These are phyloP conservation scores for Mycocentrospora acerina DNA, from an alignment of 2,329 filamentous ascomycete genomes.

Conservation along the genomic window DNA sequence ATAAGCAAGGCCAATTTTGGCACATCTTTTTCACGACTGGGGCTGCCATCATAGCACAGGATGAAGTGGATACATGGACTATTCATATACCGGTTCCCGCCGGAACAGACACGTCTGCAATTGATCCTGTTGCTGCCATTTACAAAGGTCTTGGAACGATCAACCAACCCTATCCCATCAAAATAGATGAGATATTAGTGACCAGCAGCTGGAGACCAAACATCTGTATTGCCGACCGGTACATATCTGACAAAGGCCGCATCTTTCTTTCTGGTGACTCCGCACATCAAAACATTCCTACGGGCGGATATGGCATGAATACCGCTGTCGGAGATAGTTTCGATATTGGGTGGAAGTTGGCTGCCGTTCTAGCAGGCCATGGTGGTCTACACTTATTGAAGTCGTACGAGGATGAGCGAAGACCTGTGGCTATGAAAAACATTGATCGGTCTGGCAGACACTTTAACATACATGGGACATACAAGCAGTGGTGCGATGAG, in stretches of 20 bases:
- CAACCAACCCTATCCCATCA: conserved; percentile 14
- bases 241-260: conserved; percentile 7
- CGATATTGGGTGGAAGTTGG: conserved; percentile 42
- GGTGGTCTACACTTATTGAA: conserved; percentile 23
- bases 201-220: conserved; percentile 31
- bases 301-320: conserved; percentile 45
- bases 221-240: conserved; percentile 30
- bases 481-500: neutral
- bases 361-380: conserved; percentile 25
- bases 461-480: conserved; percentile 1
- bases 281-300: conserved; percentile 39
- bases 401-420: conserved; percentile 33
- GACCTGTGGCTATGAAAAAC: conserved; percentile 26
- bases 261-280: conserved; percentile 20
- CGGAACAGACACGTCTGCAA: conserved; percentile 8
- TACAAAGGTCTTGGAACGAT: conserved; percentile 20
- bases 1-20: conserved; percentile 34
- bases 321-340: conserved; percentile 40
- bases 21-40: conserved; percentile 31
- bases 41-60: conserved; percentile 31
- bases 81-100: conserved; percentile 24
- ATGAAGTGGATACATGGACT: conserved; percentile 39
- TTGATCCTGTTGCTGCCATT: conserved; percentile 24
- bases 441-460: conserved; percentile 23
- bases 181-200: conserved; percentile 40